Percentiles rank a stretch among this genome's conserved stretches.
These are phyloP conservation scores for Lentinus polychrous DNA, from an alignment of 1,284 basidiomycete genomes.

Conservation along the genomic window DNA sequence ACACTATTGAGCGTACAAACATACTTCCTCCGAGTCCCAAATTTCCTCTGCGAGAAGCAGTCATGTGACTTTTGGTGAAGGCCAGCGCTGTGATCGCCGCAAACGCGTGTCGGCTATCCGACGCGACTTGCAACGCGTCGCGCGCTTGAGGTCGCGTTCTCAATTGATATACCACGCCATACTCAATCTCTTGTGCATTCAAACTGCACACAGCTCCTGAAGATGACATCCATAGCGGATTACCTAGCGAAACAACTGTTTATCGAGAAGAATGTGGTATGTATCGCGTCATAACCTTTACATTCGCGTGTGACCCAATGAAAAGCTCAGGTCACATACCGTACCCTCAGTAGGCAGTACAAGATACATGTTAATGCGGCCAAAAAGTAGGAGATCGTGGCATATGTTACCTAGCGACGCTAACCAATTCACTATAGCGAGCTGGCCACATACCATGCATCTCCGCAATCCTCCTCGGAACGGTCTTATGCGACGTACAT, in stretches of 20 bases:
- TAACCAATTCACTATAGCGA: conserved; percentile 36
- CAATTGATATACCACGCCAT: too few relatives aligned
- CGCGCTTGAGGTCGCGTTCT: not conserved
- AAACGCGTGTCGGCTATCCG: conserved; percentile 4
- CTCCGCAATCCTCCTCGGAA: conserved; percentile 32
- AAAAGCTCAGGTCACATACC: conserved; percentile 57
- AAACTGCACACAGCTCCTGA: too few relatives aligned
- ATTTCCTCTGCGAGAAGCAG: too few relatives aligned
- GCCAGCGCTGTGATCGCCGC: conserved; percentile 1
- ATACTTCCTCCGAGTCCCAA: too few relatives aligned
- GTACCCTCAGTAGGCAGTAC: conserved; percentile 62
- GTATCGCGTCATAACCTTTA: conserved; percentile 17
- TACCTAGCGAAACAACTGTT: conserved; percentile 58
- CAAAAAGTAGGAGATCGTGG: conserved; percentile 47
- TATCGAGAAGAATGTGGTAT: conserved; percentile 56
- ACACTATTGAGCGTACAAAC: too few relatives aligned
- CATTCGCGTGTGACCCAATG: not conserved
- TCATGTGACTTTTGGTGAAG: too few relatives aligned
- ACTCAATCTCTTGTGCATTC: too few relatives aligned
- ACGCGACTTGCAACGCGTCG: conserved; percentile 4
- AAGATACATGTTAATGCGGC: conserved; percentile 65
- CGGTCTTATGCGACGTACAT: conserved; percentile 59
- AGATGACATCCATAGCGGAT: conserved; percentile 44
- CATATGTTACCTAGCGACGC: not conserved
- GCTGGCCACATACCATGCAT: conserved; percentile 48